Percentiles rank a stretch among this genome's conserved stretches.
Evolutionary conservation across 1,139 yeast genomes (phyloP).

Genomic region (Hansenula sp.): DNA sequence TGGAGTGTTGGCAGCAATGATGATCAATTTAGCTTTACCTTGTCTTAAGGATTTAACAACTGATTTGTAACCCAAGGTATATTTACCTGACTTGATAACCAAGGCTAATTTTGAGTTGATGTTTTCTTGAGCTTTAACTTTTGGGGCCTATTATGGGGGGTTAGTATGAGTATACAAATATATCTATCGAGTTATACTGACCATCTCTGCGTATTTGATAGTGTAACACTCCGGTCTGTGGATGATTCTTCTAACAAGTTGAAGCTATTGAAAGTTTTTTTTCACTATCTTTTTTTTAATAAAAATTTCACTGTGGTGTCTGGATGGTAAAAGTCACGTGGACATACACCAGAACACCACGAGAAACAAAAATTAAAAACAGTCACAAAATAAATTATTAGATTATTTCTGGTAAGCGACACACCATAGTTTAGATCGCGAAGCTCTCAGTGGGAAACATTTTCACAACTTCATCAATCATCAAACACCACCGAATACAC

Average conservation of each 20-base stretch:
- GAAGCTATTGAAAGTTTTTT: too few relatives aligned
- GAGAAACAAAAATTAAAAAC: too few relatives aligned
- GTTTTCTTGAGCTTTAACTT: constrained; percentile 82
- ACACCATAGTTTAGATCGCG: background rate
- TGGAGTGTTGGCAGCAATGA: constrained; percentile 99
- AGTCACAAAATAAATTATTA: background rate
- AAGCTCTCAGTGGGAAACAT: background rate
- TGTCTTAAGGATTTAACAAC: constrained; percentile 98
- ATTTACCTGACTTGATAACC: constrained; percentile 98
- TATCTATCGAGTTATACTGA: constrained; percentile 45
- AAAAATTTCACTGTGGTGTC: background rate
- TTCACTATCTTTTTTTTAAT: background rate
- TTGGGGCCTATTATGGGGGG: constrained; percentile 77
- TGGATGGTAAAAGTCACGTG: constrained; percentile 1
- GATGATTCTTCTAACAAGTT: constrained; percentile 2
- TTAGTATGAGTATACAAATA: constrained; percentile 26
- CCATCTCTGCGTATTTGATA: constrained; percentile 82
- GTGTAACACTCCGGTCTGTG: constrained; percentile 84
- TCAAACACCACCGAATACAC: background rate
- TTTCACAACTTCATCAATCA: background rate
- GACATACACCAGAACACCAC: background rate
- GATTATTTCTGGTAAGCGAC: background rate
- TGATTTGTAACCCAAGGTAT: constrained; percentile 99
- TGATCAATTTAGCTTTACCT: constrained; percentile 97
- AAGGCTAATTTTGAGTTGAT: constrained; percentile 98